These are phyloP conservation scores for Pelargonium myrrhifolium DNA, from an alignment of 441 rosid genomes.

Conservation along the genomic window DNA sequence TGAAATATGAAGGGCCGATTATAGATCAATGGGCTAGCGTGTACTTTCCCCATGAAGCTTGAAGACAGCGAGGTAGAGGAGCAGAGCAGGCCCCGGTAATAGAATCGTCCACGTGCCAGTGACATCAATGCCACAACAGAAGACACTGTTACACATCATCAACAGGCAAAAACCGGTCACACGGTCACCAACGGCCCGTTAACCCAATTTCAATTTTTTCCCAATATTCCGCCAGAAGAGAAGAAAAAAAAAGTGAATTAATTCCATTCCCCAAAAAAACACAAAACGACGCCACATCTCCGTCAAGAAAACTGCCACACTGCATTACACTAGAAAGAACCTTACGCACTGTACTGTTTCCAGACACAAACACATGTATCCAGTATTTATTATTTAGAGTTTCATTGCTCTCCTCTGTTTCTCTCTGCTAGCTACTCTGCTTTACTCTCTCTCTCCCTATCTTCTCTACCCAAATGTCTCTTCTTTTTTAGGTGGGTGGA, in stretches of 20 bases:
- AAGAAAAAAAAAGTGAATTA: not conserved
- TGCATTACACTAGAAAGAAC: not conserved
- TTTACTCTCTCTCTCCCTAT: not conserved
- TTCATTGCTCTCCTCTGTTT: no score
- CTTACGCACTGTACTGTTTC: not conserved
- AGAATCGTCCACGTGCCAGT: no score
- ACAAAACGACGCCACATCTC: constrained; percentile 1
- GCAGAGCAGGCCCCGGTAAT: no score
- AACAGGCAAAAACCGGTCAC: no score
- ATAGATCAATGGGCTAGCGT: no score
- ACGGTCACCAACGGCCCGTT: no score
- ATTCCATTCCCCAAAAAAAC: not conserved
- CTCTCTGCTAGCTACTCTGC: not conserved
- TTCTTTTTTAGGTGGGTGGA: not conserved
- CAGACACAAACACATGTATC: not conserved
- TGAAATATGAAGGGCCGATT: no score
- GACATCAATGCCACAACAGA: no score
- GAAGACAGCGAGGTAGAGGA: no score
- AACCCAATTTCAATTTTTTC: not conserved
- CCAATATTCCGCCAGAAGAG: not conserved
- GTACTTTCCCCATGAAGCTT: no score
- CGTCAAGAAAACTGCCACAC: not conserved
- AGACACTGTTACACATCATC: no score
- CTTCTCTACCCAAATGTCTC: not conserved
- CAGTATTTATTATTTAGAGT: not conserved